Evolutionary conservation across 306 rosid genomes (phyloP).

Genomic region (Sesbania bispinosa): DNA sequence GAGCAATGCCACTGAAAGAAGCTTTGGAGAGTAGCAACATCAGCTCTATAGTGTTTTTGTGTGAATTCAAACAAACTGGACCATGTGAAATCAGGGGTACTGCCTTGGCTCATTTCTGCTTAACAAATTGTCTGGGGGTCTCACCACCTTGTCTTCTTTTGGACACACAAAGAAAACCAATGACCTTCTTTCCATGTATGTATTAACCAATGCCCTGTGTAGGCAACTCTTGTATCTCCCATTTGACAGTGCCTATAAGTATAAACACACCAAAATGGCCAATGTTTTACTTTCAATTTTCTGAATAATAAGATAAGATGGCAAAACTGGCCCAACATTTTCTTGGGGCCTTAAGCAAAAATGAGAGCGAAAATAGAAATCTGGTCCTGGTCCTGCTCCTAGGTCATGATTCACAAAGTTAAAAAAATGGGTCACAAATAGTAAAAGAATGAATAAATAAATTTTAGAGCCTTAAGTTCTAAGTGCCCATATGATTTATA

Average conservation of each 20-base stretch:
- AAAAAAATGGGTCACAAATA: too few species aligned
- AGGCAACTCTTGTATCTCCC: constrained; percentile 62
- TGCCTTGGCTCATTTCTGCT: constrained; percentile 38
- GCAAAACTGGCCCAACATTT: too few species aligned
- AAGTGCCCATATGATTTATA: too few species aligned
- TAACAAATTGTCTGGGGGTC: constrained; percentile 43
- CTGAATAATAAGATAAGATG: too few species aligned
- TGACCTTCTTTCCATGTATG: constrained; percentile 42
- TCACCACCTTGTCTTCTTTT: constrained; percentile 48
- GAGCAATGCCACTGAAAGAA: constrained; percentile 43
- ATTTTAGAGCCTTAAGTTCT: too few species aligned
- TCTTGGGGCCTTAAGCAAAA: too few species aligned
- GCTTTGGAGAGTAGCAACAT: constrained; percentile 47
- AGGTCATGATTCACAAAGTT: too few species aligned
- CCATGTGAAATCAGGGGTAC: constrained; percentile 70
- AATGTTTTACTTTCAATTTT: too few species aligned
- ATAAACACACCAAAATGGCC: too few species aligned
- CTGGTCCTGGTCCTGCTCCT: too few species aligned
- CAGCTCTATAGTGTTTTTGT: constrained; percentile 54
- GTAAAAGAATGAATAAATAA: too few species aligned
- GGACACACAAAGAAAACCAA: constrained; percentile 52
- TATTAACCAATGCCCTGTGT: constrained; percentile 57
- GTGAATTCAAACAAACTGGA: constrained; percentile 48
- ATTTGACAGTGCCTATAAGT: constrained; percentile 44
- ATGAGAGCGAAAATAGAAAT: too few species aligned